Evolutionary conservation across 148 eudicot species (phyloP), one percentile per base, ranked within the genome.

Genomic region (Nyssa sinensis): DNA sequence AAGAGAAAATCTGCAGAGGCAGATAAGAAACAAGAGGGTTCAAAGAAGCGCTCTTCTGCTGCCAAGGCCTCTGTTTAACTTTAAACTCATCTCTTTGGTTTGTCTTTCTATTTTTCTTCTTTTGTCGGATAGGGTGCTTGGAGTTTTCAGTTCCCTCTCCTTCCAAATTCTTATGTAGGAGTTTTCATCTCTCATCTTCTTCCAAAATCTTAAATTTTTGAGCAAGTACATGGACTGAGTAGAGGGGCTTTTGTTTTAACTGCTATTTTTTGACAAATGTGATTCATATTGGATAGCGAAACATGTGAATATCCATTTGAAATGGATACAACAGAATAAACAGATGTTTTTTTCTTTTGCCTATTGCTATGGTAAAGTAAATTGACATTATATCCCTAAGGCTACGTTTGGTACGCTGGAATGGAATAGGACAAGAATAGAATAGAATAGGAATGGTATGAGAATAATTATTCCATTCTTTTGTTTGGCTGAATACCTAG

Each of bases 1-100:
- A 90, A 84, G 77, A 82, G 81, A 75, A 94, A 92, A 81, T 79
- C 92, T n/a, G 82, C 85, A 49, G 97, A 84, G 63, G 66, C 80
- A 19, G 88, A 82, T 49, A 81, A 88, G 74, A 92, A 88, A 70
- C n/a, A 69, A 37, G 81, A 75, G 47, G 62, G 59, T 64, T 72
- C 85, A 17, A 81, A 89, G 81, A 84, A 89, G 74, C 25, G 28
- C 3, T 53, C 84, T 44, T 12, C 51, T 29, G 75, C 84, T 74
- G 33, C 75, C 3, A 84, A 84, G 76, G 72, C 77, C 47, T 74
- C 47, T 74, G 51, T 13, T 12, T 11, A 44, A 44, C 44, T 39
- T 39, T 39, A 39, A n/a, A n/a, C n/a, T n/a, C n/a, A n/a, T n/a
- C n/a, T n/a, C n/a, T n/a, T n/a, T n/a, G n/a, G n/a, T n/a, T n/a